A percentile compares a stretch with the other conserved stretches of the same genome.
Evolutionary conservation across 805 yeast species (phyloP).

Genomic region (Candida chauliodis): DNA sequence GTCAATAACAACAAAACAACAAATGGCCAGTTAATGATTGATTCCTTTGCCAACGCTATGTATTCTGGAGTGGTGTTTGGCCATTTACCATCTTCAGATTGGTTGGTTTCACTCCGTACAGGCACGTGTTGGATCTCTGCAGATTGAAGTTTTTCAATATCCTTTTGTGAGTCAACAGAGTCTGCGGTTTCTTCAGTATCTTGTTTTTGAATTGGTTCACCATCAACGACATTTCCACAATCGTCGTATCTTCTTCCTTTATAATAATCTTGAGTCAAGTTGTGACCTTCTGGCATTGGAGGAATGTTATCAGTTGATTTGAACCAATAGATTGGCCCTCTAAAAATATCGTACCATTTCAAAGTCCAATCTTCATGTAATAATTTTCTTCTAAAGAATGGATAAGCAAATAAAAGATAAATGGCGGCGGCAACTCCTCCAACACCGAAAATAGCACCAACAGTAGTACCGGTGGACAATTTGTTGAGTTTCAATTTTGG

Average conservation of each 20-base stretch:
- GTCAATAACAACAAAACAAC: constrained; percentile 46
- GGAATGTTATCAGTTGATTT: constrained; percentile 56
- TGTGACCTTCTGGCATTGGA: constrained; percentile 60
- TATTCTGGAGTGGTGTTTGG: constrained; percentile 32
- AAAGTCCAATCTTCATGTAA: constrained; percentile 66
- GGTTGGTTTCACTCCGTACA: not conserved
- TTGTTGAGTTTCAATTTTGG: constrained; percentile 58
- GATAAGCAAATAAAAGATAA: constrained; percentile 54
- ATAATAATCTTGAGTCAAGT: constrained; percentile 61
- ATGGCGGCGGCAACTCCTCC: constrained; percentile 54
- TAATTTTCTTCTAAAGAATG: constrained; percentile 59
- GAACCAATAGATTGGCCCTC: constrained; percentile 58
- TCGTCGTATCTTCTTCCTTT: constrained; percentile 49
- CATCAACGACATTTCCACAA: constrained; percentile 11
- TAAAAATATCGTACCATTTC: constrained; percentile 49
- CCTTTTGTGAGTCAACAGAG: constrained; percentile 10
- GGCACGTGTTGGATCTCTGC: constrained; percentile 3
- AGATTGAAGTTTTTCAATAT: constrained; percentile 9
- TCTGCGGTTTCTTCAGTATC: constrained; percentile 4
- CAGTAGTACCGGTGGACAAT: constrained; percentile 49
- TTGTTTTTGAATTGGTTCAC: not conserved
- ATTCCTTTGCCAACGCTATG: constrained; percentile 34
- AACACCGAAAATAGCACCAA: constrained; percentile 61
- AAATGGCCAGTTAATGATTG: constrained; percentile 54
- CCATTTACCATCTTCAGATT: constrained; percentile 1